These are phyloP conservation scores for Umbelopsis sp. DNA, from an alignment of 371 early-diverging fungal species.

Conservation along the genomic window DNA sequence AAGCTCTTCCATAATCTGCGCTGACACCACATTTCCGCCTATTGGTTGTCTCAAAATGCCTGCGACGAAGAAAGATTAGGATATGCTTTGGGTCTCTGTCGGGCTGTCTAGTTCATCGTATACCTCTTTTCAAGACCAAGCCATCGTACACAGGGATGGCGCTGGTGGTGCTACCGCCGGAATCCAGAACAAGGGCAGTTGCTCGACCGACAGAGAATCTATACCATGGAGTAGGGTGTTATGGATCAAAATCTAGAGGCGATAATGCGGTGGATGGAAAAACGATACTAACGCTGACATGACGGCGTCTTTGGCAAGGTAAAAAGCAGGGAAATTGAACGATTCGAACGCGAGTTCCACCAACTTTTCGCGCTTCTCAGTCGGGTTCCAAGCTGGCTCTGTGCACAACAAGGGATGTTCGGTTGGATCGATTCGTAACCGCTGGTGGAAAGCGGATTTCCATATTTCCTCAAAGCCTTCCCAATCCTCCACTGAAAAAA, in stretches of 20 bases:
- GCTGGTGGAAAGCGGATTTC: slow-evolving; percentile 75
- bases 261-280: background rate
- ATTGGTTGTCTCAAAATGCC: slow-evolving; percentile 75
- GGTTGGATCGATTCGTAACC: slow-evolving; percentile 67
- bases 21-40: slow-evolving; percentile 84
- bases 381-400: slow-evolving; percentile 90
- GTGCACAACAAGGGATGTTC: slow-evolving; percentile 91
- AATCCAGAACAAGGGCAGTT: slow-evolving; percentile 91
- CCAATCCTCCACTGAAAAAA: slow-evolving; percentile 83
- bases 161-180: slow-evolving; percentile 85
- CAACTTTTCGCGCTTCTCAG: slow-evolving; percentile 82
- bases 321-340: slow-evolving; percentile 91
- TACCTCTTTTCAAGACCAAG: slow-evolving; percentile 88
- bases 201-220: slow-evolving; percentile 90
- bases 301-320: slow-evolving; percentile 87
- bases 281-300: slow-evolving; percentile 78
- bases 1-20: slow-evolving; percentile 73
- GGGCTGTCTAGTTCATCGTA: background rate
- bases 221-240: slow-evolving; percentile 8
- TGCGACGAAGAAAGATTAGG: background rate
- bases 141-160: slow-evolving; percentile 96
- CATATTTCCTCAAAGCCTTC: slow-evolving; percentile 89
- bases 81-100: too few relatives aligned
- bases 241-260: background rate
- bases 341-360: slow-evolving; percentile 94